Conservation (phyloP, 495 filamentous ascomycete species). For the Penicillium parvum region DNA sequence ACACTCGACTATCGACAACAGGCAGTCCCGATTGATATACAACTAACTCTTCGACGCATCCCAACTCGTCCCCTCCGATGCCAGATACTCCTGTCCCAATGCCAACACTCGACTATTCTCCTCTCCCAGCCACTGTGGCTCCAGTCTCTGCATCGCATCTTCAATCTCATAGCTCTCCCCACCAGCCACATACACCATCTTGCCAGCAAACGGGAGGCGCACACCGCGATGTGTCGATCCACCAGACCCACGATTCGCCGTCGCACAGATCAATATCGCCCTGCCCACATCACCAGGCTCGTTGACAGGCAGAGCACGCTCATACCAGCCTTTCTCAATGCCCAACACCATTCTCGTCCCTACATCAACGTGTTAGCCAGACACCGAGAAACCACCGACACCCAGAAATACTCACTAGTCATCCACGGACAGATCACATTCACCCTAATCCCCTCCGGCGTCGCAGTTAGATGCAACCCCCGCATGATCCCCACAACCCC, state of each 20-base stretch:
- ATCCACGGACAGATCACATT: constrained; percentile 41
- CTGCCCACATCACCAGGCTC: constrained; percentile 28
- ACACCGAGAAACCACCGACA: no score
- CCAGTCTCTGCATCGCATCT: constrained; percentile 26
- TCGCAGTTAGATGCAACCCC: constrained; percentile 23
- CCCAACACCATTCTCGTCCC: constrained; percentile 32
- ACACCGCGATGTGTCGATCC: constrained; percentile 19
- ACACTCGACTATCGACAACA: neutral
- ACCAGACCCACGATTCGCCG: constrained; percentile 17
- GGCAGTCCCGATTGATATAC: neutral
- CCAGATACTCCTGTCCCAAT: constrained; percentile 28
- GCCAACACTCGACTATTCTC: constrained; percentile 26
- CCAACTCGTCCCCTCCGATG: constrained; percentile 22
- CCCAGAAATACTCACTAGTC: constrained; percentile 29
- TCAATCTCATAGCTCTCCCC: constrained; percentile 37
- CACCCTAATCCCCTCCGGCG: constrained; percentile 28
- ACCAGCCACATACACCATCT: constrained; percentile 28
- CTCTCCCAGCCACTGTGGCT: constrained; percentile 30
- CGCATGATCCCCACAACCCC: constrained; percentile 35
- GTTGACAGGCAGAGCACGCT: constrained; percentile 26
- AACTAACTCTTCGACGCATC: constrained; percentile 4
- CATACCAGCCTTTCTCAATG: constrained; percentile 32
- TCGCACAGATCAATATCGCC: constrained; percentile 28
- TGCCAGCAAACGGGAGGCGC: constrained; percentile 28
- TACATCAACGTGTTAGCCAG: neutral